Evolutionary conservation across 2,329 filamentous ascomycete species (phyloP).

Genomic region (Pochonia chlamydosporia): DNA sequence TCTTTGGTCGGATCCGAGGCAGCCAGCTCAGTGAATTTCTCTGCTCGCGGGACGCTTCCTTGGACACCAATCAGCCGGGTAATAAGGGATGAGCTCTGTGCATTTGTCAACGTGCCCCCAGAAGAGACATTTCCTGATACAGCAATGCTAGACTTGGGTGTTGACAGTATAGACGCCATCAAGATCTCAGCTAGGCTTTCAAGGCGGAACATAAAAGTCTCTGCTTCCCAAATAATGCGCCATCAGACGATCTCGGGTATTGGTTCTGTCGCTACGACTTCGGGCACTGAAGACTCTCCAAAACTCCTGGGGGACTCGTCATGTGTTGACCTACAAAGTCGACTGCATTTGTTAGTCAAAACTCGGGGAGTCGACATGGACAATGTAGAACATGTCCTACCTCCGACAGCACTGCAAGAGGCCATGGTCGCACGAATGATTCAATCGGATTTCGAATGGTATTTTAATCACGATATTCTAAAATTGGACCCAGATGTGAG

Average conservation of each 20-base stretch:
- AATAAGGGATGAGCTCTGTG: conserved; percentile 58
- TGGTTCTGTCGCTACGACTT: conserved; percentile 21
- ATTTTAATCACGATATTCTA: conserved; percentile 81
- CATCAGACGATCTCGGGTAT: conserved; percentile 56
- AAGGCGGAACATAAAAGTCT: conserved; percentile 50
- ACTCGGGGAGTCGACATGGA: conserved; percentile 26
- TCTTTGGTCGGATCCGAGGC: background rate
- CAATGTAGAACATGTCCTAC: conserved; percentile 55
- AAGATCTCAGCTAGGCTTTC: conserved; percentile 71
- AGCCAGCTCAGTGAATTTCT: background rate
- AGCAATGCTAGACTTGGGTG: conserved; percentile 73
- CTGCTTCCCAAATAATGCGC: conserved; percentile 74
- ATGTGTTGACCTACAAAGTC: conserved; percentile 4
- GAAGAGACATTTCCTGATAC: conserved; percentile 49
- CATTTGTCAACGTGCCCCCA: conserved; percentile 48
- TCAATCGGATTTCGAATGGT: conserved; percentile 64
- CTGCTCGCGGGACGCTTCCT: background rate
- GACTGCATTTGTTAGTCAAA: conserved; percentile 33
- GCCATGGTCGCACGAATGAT: conserved; percentile 81
- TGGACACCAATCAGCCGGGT: conserved; percentile 32
- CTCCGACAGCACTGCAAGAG: conserved; percentile 79
- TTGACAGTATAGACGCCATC: conserved; percentile 90
- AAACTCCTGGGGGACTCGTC: no score
- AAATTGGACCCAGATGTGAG: conserved; percentile 52
- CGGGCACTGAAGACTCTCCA: conserved; percentile 27